Percentiles rank a stretch among this genome's conserved stretches.
Conservation (phyloP, 1,284 basidiomycete genomes). For the Tylopilus orsonianus region DNA sequence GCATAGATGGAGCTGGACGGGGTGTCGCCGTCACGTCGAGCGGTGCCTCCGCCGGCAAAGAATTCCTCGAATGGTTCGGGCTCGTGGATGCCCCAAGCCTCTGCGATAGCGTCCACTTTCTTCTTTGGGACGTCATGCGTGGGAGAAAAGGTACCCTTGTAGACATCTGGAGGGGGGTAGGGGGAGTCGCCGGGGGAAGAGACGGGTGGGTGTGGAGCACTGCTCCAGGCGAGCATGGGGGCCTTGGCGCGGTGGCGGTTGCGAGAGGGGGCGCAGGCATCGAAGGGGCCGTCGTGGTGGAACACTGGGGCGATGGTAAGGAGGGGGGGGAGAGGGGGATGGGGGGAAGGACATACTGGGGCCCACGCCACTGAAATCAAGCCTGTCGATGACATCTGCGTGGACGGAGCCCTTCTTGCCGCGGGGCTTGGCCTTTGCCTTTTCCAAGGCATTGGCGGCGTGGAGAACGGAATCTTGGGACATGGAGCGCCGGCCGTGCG, state of each 20-base stretch:
- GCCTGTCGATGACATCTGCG: constrained; percentile 65
- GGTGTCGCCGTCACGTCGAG: constrained; percentile 49
- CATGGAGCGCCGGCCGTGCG: constrained; percentile 58
- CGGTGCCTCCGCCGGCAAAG: constrained; percentile 65
- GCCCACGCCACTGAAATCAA: constrained; percentile 68
- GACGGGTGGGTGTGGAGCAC: constrained; percentile 43
- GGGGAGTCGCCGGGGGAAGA: constrained; percentile 42
- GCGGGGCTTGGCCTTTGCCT: constrained; percentile 52
- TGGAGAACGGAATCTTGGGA: constrained; percentile 63
- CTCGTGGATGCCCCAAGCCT: constrained; percentile 87
- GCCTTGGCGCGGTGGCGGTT: constrained; percentile 76
- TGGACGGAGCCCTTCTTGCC: constrained; percentile 70
- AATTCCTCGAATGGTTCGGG: constrained; percentile 87
- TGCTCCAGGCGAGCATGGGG: constrained; percentile 77
- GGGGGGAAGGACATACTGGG: constrained; percentile 54
- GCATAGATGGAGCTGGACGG: constrained; percentile 66
- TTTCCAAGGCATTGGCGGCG: constrained; percentile 46
- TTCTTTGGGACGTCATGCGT: constrained; percentile 62
- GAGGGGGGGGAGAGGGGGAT: neutral
- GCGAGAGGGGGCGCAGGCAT: constrained; percentile 83
- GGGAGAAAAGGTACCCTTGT: constrained; percentile 44
- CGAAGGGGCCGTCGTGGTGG: constrained; percentile 86
- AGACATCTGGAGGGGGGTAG: constrained; percentile 53
- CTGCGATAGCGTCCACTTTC: constrained; percentile 78
- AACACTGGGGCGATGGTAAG: constrained; percentile 54